phyloP scores from a whole-genome alignment of 2,329 filamentous ascomycete species.

The Orbilia ellipsospora region DNA sequence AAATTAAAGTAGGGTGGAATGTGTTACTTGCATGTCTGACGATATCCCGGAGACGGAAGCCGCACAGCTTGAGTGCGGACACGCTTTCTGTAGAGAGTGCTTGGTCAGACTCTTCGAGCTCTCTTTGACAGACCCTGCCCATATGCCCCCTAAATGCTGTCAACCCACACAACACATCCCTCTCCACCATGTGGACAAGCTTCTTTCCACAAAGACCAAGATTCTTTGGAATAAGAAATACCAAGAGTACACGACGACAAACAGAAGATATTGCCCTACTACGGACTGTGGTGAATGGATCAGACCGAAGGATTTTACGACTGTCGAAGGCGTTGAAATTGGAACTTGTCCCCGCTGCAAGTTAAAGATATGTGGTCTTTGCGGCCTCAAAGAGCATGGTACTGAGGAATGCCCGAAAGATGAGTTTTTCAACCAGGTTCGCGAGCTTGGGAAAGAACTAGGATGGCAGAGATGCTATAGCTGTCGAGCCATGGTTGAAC shows the following conservation, averaged over 20 bases:
- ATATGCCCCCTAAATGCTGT: constrained; percentile 89
- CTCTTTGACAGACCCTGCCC: constrained; percentile 78
- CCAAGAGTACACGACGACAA: constrained; percentile 77
- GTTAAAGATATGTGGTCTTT: constrained; percentile 78
- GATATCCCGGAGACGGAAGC: constrained; percentile 73
- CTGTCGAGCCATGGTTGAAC: constrained; percentile 58
- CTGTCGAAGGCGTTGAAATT: constrained; percentile 52
- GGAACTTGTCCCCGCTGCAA: constrained; percentile 78
- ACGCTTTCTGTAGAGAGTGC: constrained; percentile 83
- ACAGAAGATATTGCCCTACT: constrained; percentile 80
- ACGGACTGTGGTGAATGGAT: constrained; percentile 82
- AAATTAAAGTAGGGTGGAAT: constrained; percentile 70
- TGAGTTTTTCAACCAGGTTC: constrained; percentile 68
- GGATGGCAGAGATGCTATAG: constrained; percentile 59
- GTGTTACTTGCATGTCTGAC: constrained; percentile 76
- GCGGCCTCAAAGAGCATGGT: constrained; percentile 79
- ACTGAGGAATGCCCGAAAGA: constrained; percentile 76
- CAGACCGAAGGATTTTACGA: constrained; percentile 72
- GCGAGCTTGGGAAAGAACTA: constrained; percentile 62
- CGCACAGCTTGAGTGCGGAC: constrained; percentile 77
- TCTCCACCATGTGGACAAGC: constrained; percentile 77
- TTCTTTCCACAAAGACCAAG: constrained; percentile 69
- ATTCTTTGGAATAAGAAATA: constrained; percentile 81
- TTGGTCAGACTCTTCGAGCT: constrained; percentile 78
- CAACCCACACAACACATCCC: constrained; percentile 75